Evolutionary conservation across 345 rosid genomes (phyloP).

Genomic region (Moricandia moricandioides): DNA sequence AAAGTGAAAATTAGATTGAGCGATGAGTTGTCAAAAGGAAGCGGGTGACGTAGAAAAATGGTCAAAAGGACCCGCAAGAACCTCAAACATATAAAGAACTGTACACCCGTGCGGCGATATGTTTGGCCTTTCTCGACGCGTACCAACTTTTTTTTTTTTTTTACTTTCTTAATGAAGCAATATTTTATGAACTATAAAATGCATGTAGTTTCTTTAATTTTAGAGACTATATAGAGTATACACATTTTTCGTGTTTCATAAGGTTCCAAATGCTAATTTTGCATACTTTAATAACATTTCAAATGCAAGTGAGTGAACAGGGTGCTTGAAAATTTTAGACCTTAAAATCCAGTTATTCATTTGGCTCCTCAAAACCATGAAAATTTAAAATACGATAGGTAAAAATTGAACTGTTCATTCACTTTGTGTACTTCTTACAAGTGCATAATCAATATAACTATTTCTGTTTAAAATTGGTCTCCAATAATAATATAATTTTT

Average conservation of each 20-base stretch:
- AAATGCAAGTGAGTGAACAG: not conserved
- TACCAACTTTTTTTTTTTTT: not conserved
- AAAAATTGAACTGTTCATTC: too few relatives aligned
- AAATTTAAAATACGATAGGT: too few relatives aligned
- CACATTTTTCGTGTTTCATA: not conserved
- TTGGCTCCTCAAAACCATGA: too few relatives aligned
- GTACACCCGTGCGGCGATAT: slow-evolving; percentile 35
- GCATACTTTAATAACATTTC: not conserved
- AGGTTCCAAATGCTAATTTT: not conserved
- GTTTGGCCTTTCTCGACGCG: slow-evolving; percentile 21
- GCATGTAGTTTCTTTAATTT: not conserved
- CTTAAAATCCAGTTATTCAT: too few relatives aligned
- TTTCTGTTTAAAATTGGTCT: too few relatives aligned
- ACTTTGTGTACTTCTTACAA: too few relatives aligned
- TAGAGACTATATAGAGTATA: not conserved
- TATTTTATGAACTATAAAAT: not conserved
- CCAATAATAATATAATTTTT: too few relatives aligned
- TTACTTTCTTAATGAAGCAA: not conserved
- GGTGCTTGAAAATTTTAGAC: too few relatives aligned
- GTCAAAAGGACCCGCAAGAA: slow-evolving; percentile 28
- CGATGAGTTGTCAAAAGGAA: slow-evolving; percentile 13
- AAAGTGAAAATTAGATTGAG: not conserved
- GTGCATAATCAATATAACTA: too few relatives aligned
- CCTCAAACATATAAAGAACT: not conserved
- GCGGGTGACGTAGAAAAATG: slow-evolving; percentile 32